A percentile compares a stretch with the other conserved stretches of the same genome.
These are phyloP conservation scores for Alopecurus myosuroides DNA, from an alignment of 176 grass and related monocot species.

Conservation along the genomic window DNA sequence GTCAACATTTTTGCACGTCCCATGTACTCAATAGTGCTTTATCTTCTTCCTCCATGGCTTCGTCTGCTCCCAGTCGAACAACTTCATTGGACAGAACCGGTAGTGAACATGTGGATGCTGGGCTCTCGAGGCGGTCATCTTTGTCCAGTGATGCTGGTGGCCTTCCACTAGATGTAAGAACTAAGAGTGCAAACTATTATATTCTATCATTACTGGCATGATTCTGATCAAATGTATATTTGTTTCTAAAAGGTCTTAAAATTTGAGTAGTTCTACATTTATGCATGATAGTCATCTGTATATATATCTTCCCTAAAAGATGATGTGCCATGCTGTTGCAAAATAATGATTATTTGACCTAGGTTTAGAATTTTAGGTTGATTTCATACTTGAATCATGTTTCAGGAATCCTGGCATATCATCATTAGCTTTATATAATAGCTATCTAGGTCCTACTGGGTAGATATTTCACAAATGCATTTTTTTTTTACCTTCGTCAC, in stretches of 20 bases:
- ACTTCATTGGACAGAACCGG: conserved; percentile 64
- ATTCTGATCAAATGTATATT: not conserved
- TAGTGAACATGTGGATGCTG: conserved; percentile 47
- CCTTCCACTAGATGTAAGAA: conserved; percentile 91
- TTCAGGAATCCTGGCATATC: conserved; percentile 6
- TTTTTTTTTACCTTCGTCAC: conserved; percentile 7
- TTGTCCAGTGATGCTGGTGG: conserved; percentile 81
- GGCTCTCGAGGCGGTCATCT: conserved; percentile 45
- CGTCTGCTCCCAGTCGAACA: conserved; percentile 51
- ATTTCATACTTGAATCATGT: not conserved
- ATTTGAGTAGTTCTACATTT: not conserved
- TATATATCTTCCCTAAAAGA: conserved; percentile 16
- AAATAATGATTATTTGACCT: conserved; percentile 27
- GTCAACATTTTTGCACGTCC: conserved; percentile 63
- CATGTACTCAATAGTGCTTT: conserved; percentile 34
- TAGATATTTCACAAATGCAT: conserved; percentile 8
- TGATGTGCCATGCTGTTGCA: not conserved
- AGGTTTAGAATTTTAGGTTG: not conserved
- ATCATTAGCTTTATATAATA: not conserved
- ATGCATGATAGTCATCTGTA: not conserved
- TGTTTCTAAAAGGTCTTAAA: not conserved
- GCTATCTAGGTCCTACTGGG: not conserved
- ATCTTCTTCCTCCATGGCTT: conserved; percentile 46
- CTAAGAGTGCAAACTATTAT: not conserved
- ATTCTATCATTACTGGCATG: conserved; percentile 22